Evolutionary conservation across 208 protist species (phyloP), one percentile per base, ranked within the genome.

Genomic region (Vickermania ingenoplastis): DNA sequence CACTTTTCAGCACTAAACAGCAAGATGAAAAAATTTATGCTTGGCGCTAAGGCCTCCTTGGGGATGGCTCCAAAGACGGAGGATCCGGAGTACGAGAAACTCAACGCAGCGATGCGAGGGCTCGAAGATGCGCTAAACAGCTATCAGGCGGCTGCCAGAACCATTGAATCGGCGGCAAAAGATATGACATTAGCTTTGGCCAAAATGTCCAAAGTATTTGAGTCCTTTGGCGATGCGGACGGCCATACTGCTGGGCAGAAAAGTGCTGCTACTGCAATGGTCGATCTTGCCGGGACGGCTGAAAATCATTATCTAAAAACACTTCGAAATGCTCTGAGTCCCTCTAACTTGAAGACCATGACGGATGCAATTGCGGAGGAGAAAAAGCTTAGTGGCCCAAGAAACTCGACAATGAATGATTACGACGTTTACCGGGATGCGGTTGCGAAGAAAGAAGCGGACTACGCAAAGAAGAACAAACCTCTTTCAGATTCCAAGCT

Each of bases 341-440:
- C 36, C 17, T 45, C 36, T 7, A 45, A 45, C 7, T 17, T 45
- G 36, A 45, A 45, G 36, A 45, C 36, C 36, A 45, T 87, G 31
- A 66, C 78, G 56, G 73, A 83, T 41, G 58, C 61, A 31, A 75
- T 86, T 21, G 21, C 54, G 24, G 51, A 70, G 49, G 66, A 77
- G 30, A 54, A 25, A 21, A 54, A 54, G 24, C 50, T 54, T 25
- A 17, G 7, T 13, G 50, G 24, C 23, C 50, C 13, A 25, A 17
- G 50, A 54, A 54, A 26, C 50, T 27, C n/a, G 5, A 26, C 24
- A 5, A 26, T 54, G 13, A 17, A 25, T 25, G 50, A 54, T 17
- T 54, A 54, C 24, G 50, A 54, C 50, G 23, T 25, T 11, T 54
- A 54, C 50, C 50, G 50, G 5, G 50, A 54, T 28, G 50, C 13